These are phyloP conservation scores for Cryptococcus sp. DNA, from an alignment of 1,284 basidiomycete genomes.

Conservation along the genomic window DNA sequence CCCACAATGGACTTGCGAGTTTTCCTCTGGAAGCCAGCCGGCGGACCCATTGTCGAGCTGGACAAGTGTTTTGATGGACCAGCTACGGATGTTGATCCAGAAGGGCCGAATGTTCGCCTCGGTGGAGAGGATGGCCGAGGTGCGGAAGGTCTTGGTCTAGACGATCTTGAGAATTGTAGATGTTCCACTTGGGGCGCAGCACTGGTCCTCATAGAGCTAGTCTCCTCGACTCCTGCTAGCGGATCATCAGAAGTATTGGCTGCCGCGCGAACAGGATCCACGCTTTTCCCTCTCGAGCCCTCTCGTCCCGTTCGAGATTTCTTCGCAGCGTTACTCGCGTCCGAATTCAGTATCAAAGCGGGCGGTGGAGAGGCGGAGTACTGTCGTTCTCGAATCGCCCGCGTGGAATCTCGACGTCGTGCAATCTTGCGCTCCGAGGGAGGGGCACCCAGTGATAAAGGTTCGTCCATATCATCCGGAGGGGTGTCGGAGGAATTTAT, in stretches of 20 bases:
- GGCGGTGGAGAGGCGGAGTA: conserved; percentile 25
- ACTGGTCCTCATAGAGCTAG: conserved; percentile 13
- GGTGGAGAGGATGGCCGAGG: conserved; percentile 38
- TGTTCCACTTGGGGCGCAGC: conserved; percentile 16
- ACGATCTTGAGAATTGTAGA: conserved; percentile 18
- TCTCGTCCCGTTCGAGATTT: conserved; percentile 14
- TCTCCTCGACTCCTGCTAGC: conserved; percentile 16
- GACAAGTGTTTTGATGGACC: conserved; percentile 6
- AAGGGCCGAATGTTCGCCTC: conserved; percentile 17
- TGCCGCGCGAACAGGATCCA: conserved; percentile 13
- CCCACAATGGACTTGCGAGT: conserved; percentile 33
- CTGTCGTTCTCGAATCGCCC: conserved; percentile 31
- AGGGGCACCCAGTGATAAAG: conserved; percentile 40
- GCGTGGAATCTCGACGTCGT: conserved; percentile 38
- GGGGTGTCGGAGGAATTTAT: conserved; percentile 35
- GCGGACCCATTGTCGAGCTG: conserved; percentile 31
- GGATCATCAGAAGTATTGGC: conserved; percentile 11
- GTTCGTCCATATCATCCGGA: conserved; percentile 27
- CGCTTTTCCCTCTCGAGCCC: conserved; percentile 11
- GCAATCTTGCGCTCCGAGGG: conserved; percentile 44
- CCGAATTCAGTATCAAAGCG: conserved; percentile 1
- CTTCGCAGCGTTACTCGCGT: too few species aligned
- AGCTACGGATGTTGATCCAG: conserved; percentile 14
- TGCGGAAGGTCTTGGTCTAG: conserved; percentile 19
- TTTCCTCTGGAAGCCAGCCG: conserved; percentile 27